Percentiles rank a stretch among this genome's conserved stretches.
These are phyloP conservation scores for Fusarium beomiforme DNA, from an alignment of 2,329 filamentous ascomycete genomes.

Conservation along the genomic window DNA sequence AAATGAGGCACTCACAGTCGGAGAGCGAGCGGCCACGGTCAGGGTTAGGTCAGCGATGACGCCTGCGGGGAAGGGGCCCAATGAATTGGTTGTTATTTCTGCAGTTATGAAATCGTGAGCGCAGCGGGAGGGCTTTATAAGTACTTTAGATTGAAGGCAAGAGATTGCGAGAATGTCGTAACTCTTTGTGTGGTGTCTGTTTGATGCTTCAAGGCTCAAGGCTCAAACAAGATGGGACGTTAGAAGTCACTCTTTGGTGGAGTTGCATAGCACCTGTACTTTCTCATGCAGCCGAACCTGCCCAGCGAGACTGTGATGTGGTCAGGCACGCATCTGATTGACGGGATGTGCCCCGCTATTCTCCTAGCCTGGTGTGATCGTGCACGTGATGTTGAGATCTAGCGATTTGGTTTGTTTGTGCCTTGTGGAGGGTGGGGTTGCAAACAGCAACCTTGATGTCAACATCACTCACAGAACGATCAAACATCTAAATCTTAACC, in stretches of 20 bases:
- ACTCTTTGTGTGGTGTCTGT: slow-evolving; percentile 39
- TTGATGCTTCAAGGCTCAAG: slow-evolving; percentile 38
- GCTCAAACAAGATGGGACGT: slow-evolving; percentile 31
- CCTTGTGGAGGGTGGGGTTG: slow-evolving; percentile 35
- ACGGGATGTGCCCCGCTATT: slow-evolving; percentile 28
- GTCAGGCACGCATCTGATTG: slow-evolving; percentile 28
- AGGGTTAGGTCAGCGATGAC: slow-evolving; percentile 54
- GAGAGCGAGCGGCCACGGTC: slow-evolving; percentile 44
- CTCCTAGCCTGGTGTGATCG: slow-evolving; percentile 29
- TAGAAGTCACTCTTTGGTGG: slow-evolving; percentile 49
- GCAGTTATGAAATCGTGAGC: slow-evolving; percentile 17
- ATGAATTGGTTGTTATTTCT: slow-evolving; percentile 30
- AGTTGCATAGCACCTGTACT: slow-evolving; percentile 49
- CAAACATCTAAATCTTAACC: too few relatives aligned
- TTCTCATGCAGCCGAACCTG: slow-evolving; percentile 45
- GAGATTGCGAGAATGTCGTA: slow-evolving; percentile 16
- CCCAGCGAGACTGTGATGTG: slow-evolving; percentile 26
- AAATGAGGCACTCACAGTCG: slow-evolving; percentile 51
- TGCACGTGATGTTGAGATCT: slow-evolving; percentile 38
- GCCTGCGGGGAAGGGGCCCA: slow-evolving; percentile 44
- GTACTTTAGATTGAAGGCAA: slow-evolving; percentile 19
- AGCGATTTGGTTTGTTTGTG: slow-evolving; percentile 38
- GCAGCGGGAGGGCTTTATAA: slow-evolving; percentile 12
- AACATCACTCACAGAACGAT: slow-evolving; percentile 40
- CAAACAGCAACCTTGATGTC: slow-evolving; percentile 42